Percentiles rank a stretch among this genome's conserved stretches.
Evolutionary conservation across 768 basidiomycete genomes (phyloP).

Genomic region (Grammothele lineata): DNA sequence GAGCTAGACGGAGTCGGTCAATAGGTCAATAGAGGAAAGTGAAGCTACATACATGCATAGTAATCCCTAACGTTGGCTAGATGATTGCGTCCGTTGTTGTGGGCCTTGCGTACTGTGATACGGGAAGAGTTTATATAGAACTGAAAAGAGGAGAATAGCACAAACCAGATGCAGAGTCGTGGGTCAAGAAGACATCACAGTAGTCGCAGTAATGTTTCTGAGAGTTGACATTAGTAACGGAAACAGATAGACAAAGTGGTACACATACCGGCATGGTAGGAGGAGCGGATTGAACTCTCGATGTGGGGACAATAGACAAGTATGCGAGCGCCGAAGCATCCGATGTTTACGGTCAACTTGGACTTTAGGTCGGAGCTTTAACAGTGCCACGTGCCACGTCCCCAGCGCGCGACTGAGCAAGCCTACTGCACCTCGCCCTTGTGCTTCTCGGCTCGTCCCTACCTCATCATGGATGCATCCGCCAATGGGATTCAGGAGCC

Average conservation of each 20-base stretch:
- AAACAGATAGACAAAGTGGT: constrained; percentile 1
- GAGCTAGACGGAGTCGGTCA: constrained; percentile 40
- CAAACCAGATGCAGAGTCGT: constrained; percentile 89
- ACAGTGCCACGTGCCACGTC: constrained; percentile 10
- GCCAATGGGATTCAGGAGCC: constrained; percentile 87
- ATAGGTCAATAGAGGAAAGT: background rate
- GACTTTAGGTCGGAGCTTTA: constrained; percentile 18
- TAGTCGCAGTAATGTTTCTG: constrained; percentile 95
- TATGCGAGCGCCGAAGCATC: too few relatives aligned
- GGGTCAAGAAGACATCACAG: constrained; percentile 90
- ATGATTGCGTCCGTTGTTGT: constrained; percentile 97
- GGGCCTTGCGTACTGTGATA: constrained; percentile 85
- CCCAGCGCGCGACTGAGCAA: too few relatives aligned
- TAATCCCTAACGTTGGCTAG: constrained; percentile 95
- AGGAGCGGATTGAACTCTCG: constrained; percentile 4
- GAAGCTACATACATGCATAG: constrained; percentile 71
- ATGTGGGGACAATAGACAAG: too few relatives aligned
- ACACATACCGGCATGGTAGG: constrained; percentile 62
- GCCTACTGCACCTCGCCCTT: background rate
- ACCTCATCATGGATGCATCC: constrained; percentile 56
- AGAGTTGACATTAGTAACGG: constrained; percentile 6
- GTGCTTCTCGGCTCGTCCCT: background rate
- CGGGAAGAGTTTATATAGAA: constrained; percentile 13
- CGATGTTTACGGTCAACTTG: too few relatives aligned
- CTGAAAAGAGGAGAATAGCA: constrained; percentile 26